Conservation (phyloP, 805 yeast genomes). For the Cyberlindnera veronae region DNA sequence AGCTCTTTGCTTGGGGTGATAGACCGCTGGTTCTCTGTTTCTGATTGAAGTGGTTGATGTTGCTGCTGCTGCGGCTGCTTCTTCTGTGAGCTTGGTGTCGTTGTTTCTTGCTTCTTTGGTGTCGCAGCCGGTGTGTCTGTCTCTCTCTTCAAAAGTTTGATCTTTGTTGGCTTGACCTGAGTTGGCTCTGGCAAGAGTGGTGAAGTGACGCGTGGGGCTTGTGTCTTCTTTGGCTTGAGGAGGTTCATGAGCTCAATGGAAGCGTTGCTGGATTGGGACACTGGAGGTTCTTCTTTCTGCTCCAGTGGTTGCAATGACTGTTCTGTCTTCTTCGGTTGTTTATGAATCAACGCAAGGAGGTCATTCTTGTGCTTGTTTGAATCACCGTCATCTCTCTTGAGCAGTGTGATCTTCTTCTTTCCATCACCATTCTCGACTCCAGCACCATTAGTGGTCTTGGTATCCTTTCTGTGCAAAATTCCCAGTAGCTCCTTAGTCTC, state of each 20-base stretch:
- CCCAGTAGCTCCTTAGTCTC: slow-evolving; percentile 43
- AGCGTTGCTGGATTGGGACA: slow-evolving; percentile 1
- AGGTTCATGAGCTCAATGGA: slow-evolving; percentile 8
- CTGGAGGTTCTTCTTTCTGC: slow-evolving; percentile 7
- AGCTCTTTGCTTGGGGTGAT: slow-evolving; percentile 23
- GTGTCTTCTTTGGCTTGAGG: slow-evolving; percentile 7
- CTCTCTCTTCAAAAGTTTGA: slow-evolving; percentile 23
- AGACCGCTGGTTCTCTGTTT: not conserved
- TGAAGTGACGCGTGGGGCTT: not conserved
- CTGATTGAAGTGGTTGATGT: not conserved
- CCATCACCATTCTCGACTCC: not conserved
- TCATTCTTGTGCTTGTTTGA: slow-evolving; percentile 18
- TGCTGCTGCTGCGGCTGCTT: not conserved
- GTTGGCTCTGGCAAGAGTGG: not conserved
- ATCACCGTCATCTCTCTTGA: slow-evolving; percentile 3
- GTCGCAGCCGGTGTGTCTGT: too few species aligned
- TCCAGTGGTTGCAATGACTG: too few species aligned
- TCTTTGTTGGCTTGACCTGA: slow-evolving; percentile 18
- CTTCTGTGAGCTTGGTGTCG: too few species aligned
- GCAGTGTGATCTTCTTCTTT: slow-evolving; percentile 6
- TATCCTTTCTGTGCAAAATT: slow-evolving; percentile 34
- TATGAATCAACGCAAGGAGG: slow-evolving; percentile 20
- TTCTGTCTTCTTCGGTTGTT: slow-evolving; percentile 6
- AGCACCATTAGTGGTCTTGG: too few species aligned
- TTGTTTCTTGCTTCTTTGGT: not conserved